Conservation (phyloP, 1,284 basidiomycete species). For the Fomes fomentarius region DNA sequence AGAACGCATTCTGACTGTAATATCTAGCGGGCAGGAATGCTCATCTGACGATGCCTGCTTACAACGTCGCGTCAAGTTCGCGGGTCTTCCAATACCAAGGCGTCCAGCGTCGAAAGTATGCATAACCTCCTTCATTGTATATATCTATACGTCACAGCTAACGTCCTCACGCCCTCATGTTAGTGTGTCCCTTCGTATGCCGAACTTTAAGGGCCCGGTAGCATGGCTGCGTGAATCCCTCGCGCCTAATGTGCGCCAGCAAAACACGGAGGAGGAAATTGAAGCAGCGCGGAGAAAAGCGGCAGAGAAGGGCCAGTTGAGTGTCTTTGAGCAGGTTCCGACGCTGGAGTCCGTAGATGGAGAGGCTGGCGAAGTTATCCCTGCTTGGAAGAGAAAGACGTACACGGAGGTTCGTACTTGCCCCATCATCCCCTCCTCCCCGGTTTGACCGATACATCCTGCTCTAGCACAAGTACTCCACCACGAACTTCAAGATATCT, state of each 20-base stretch:
- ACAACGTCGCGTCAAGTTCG: conserved; percentile 32
- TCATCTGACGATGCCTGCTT: conserved; percentile 14
- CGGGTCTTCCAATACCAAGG: conserved; percentile 33
- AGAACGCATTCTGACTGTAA: neutral
- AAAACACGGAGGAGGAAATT: conserved; percentile 50
- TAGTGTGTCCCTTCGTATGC: conserved; percentile 37
- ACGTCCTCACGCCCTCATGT: conserved; percentile 28
- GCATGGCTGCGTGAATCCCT: conserved; percentile 68
- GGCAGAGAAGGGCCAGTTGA: conserved; percentile 53
- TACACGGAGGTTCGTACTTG: conserved; percentile 36
- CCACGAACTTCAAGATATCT: conserved; percentile 91
- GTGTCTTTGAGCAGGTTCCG: conserved; percentile 54
- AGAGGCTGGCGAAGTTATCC: conserved; percentile 25
- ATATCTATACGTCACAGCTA: neutral
- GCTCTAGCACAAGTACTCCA: conserved; percentile 87
- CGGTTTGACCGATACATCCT: neutral
- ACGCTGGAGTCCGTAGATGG: conserved; percentile 19
- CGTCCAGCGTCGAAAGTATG: conserved; percentile 47
- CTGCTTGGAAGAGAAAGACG: conserved; percentile 30
- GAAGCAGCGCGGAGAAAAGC: conserved; percentile 56
- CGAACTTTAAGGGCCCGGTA: conserved; percentile 48
- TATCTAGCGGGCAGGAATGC: conserved; percentile 15
- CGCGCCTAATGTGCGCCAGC: conserved; percentile 48
- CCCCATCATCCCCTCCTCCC: neutral
- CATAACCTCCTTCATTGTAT: conserved; percentile 2